phyloP scores from a whole-genome alignment of 768 basidiomycete species.

The Sporobolomyces phaffii region DNA sequence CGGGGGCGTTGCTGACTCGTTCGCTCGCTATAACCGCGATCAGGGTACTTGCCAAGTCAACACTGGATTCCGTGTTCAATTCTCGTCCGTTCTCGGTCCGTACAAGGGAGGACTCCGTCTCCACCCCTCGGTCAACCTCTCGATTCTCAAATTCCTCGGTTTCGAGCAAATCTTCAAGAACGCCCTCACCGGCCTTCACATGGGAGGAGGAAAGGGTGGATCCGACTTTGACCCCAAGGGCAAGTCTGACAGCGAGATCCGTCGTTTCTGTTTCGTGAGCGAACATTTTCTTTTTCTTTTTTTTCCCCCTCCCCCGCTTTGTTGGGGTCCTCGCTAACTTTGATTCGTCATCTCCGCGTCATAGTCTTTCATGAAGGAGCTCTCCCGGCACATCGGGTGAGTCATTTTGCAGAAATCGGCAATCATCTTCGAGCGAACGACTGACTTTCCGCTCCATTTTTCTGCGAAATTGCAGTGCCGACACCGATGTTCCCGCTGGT shows the following conservation, averaged over 20 bases:
- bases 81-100: conserved; percentile 58
- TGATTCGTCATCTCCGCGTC: conserved; percentile 37
- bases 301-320: not conserved
- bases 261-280: conserved; percentile 58
- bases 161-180: conserved; percentile 75
- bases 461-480: conserved; percentile 49
- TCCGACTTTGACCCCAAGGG: conserved; percentile 77
- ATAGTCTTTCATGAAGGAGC: conserved; percentile 65
- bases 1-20: not conserved
- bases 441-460: not conserved
- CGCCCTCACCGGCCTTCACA: conserved; percentile 66
- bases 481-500: conserved; percentile 70
- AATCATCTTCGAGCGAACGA: not conserved
- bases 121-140: conserved; percentile 71
- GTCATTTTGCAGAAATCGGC: not conserved
- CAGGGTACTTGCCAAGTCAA: conserved; percentile 61
- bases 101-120: conserved; percentile 63
- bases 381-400: conserved; percentile 58
- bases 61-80: conserved; percentile 68
- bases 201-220: conserved; percentile 76
- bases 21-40: not conserved
- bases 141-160: conserved; percentile 76
- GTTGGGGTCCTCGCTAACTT: too few species aligned
- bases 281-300: not conserved
- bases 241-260: conserved; percentile 66